Conservation (phyloP, 257 asterid genomes). For the Parsonsia alboflavescens region DNA sequence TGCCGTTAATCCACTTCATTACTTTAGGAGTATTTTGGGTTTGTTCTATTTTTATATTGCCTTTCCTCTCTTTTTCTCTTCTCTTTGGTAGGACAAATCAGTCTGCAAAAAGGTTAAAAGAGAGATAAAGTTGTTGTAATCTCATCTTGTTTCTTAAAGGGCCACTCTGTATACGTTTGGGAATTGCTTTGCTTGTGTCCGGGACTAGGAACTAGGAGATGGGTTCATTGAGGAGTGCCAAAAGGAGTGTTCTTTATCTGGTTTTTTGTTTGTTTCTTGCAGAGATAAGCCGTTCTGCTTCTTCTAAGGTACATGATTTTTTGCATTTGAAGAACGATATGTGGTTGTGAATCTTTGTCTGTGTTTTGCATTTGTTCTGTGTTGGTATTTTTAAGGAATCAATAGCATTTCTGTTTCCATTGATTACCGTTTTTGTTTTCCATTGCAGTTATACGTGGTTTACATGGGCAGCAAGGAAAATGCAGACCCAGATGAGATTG, state of each 20-base stretch:
- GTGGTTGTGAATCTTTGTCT: neutral
- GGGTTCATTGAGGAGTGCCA: slow-evolving; percentile 40
- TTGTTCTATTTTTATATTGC: neutral
- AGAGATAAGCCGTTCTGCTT: slow-evolving; percentile 40
- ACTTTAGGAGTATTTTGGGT: neutral
- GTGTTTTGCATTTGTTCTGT: neutral
- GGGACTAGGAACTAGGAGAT: slow-evolving; percentile 27
- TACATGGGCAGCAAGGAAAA: slow-evolving; percentile 78
- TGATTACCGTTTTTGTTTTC: neutral
- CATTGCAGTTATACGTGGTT: slow-evolving; percentile 78
- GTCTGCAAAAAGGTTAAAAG: neutral
- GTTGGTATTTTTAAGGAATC: neutral
- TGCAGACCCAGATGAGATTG: slow-evolving; percentile 72
- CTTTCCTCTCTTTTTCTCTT: neutral
- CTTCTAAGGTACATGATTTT: slow-evolving; percentile 53
- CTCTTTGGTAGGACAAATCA: neutral
- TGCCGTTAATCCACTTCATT: neutral
- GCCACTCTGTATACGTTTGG: slow-evolving; percentile 1
- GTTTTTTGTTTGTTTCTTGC: slow-evolving; percentile 40
- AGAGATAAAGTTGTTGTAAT: neutral
- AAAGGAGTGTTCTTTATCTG: slow-evolving; percentile 26
- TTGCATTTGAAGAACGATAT: neutral
- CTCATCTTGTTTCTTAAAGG: slow-evolving; percentile 19
- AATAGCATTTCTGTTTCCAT: neutral
- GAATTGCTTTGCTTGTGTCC: slow-evolving; percentile 7